Evolutionary conservation across 2,329 filamentous ascomycete species (phyloP), one percentile per base, ranked within the genome.

Genomic region (Raffaelea ambrosiae): DNA sequence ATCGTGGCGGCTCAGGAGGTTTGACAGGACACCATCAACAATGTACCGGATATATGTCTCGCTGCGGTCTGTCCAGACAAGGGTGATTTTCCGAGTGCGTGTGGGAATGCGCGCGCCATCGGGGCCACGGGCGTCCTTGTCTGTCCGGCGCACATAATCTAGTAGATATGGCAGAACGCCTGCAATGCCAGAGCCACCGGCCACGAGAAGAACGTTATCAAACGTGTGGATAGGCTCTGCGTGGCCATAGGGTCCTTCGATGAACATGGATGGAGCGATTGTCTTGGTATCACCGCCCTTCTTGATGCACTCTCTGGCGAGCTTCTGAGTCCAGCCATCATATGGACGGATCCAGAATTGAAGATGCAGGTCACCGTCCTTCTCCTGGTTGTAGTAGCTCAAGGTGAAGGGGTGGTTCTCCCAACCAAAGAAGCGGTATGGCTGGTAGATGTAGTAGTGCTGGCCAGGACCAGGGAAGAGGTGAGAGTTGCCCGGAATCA

Each of bases 381-480:
- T 13, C 5, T 33, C 18, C 10, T 33, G 19, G 14, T 9, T 9
- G 50, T 47, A 54, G 43, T 23, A 13, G 1, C 68, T 68, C 11
- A 74, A 65, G 0, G 72, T 74, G 45, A 75, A 75, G 0, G 72
- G 72, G 40, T 75, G 72, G 49, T 68, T 73, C 49, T 75, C 70
- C 72, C 72, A 75, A 45, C 64, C 65, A 1, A 61, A 56, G 13
- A 58, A 48, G 20, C 63, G 63, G 43, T 67, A 61, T 4, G 73
- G 61, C 7, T 70, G 58, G 43, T 69, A 66, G 1, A 74, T 52
- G 47, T 71, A 74, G 53, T 70, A 74, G 53, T 64, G 72, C 0
- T 67, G 71, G 0, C 71, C 71, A 0, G 70, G 63, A 0, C 53
- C 50, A 2, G 65, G 63, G 10, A 55, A 35, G 20, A 54, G 31